Percentiles rank a stretch among this genome's conserved stretches.
These are phyloP conservation scores for Coemansia sp. DNA, from an alignment of 192 early-diverging fungal species.

Conservation along the genomic window DNA sequence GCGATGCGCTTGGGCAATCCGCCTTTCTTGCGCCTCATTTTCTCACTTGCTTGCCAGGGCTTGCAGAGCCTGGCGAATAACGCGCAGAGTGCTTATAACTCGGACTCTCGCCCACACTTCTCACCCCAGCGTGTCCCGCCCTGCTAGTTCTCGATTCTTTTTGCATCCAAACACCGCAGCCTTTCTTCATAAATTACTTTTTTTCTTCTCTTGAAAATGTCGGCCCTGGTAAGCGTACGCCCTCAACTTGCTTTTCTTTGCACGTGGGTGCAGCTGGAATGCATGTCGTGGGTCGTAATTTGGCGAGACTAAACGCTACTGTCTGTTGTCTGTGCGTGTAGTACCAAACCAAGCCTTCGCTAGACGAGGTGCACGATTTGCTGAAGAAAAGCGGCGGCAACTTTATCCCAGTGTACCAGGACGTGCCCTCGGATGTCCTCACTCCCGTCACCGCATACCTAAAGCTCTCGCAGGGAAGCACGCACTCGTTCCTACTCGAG, in stretches of 20 bases:
- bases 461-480: slow-evolving; percentile 69
- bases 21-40: background rate
- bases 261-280: background rate
- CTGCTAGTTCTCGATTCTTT: background rate
- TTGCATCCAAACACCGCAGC: background rate
- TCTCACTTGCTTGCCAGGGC: background rate
- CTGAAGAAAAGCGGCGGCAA: slow-evolving; percentile 65
- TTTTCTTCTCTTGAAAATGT: background rate
- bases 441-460: slow-evolving; percentile 97
- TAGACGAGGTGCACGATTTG: slow-evolving; percentile 65
- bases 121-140: too few species aligned
- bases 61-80: too few species aligned
- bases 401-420: slow-evolving; percentile 85
- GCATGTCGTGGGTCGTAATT: background rate
- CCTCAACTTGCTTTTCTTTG: background rate
- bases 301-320: background rate
- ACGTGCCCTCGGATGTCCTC: slow-evolving; percentile 84
- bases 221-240: slow-evolving; percentile 17
- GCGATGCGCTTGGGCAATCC: background rate
- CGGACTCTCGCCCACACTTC: too few species aligned
- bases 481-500: slow-evolving; percentile 94
- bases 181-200: background rate
- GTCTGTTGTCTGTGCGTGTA: slow-evolving; percentile 3
- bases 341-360: slow-evolving; percentile 58
- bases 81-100: too few species aligned